Conservation (phyloP, 2,329 filamentous ascomycete genomes). For the Seiridium cupressi region DNA sequence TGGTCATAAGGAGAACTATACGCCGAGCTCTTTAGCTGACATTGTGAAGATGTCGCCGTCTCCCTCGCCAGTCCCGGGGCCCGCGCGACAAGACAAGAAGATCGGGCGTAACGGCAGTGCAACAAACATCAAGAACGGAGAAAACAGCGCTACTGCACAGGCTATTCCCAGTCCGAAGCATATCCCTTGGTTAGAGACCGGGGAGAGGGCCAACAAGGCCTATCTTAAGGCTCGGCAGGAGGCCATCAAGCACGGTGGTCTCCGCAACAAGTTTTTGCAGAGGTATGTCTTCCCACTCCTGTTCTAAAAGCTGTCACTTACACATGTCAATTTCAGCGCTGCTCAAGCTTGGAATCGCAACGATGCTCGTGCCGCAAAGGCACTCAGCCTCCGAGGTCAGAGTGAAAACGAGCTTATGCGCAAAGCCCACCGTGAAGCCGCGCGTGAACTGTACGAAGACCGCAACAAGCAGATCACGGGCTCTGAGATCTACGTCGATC, state of each 20-base stretch:
- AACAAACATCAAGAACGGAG: conserved; percentile 62
- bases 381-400: conserved; percentile 88
- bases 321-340: conserved; percentile 54
- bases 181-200: conserved; percentile 95
- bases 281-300: conserved; percentile 54
- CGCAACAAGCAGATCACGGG: conserved; percentile 70
- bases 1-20: conserved; percentile 63
- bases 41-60: conserved; percentile 94
- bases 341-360: conserved; percentile 99
- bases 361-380: conserved; percentile 93
- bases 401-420: conserved; percentile 97
- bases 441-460: conserved; percentile 87
- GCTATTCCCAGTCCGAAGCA: conserved; percentile 86
- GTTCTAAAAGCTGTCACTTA: conserved; percentile 10
- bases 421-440: conserved; percentile 92
- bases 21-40: conserved; percentile 81
- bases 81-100: conserved; percentile 61
- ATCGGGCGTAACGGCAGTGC: conserved; percentile 63
- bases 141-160: conserved; percentile 78
- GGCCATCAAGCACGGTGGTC: conserved; percentile 93
- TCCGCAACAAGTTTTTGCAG: conserved; percentile 95
- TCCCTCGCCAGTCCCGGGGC: conserved; percentile 55
- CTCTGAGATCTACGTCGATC: conserved; percentile 86
- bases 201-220: conserved; percentile 83
- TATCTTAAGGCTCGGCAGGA: conserved; percentile 95